Evolutionary conservation across 257 asterid species (phyloP).

Genomic region (Solanum microdontum): DNA sequence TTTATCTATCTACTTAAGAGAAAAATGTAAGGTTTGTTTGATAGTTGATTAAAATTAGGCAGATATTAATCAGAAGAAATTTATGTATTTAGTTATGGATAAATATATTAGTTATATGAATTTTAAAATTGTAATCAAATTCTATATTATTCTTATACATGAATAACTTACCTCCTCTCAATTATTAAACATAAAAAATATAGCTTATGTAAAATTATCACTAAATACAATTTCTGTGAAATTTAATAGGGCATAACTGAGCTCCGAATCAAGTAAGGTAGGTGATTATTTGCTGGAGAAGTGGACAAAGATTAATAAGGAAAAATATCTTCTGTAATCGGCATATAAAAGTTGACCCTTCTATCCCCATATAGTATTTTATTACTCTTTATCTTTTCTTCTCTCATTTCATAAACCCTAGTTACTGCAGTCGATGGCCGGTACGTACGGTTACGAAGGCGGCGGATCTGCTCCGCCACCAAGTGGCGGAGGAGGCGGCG

Average conservation of each 20-base stretch:
- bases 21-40: neutral
- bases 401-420: conserved; percentile 2
- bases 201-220: too few species aligned
- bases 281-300: neutral
- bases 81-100: too few species aligned
- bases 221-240: too few species aligned
- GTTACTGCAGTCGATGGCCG: conserved; percentile 2
- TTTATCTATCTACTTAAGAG: neutral
- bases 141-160: too few species aligned
- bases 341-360: neutral
- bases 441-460: conserved; percentile 8
- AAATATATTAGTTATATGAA: too few species aligned
- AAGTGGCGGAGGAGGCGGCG: neutral
- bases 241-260: too few species aligned
- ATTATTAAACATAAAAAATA: too few species aligned
- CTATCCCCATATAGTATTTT: neutral
- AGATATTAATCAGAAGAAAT: neutral
- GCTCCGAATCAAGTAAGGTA: neutral
- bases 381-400: neutral
- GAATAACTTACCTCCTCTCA: too few species aligned
- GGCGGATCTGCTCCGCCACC: conserved; percentile 11
- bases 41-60: too few species aligned
- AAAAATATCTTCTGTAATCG: neutral
- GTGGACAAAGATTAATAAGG: neutral
- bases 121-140: too few species aligned